These are phyloP conservation scores for Macrophomina pseudophaseolina DNA, from an alignment of 2,329 filamentous ascomycete species.

Conservation along the genomic window DNA sequence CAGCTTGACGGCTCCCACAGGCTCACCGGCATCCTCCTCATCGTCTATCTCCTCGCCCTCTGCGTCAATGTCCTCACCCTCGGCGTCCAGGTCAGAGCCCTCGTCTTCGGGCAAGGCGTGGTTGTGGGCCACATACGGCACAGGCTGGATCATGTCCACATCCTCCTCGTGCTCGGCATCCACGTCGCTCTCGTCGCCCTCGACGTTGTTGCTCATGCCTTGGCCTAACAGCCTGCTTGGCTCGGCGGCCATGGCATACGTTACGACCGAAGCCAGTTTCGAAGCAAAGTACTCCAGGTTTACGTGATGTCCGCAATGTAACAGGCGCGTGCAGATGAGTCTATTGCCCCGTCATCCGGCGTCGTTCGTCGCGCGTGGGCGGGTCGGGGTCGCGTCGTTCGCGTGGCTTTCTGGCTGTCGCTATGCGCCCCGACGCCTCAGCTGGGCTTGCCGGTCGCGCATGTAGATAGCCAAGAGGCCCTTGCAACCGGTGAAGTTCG, in stretches of 20 bases:
- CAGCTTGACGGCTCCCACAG: constrained; percentile 49
- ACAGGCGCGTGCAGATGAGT: constrained; percentile 7
- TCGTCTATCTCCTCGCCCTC: constrained; percentile 57
- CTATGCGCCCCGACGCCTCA: constrained; percentile 24
- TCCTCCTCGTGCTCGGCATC: constrained; percentile 49
- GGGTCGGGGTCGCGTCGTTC: constrained; percentile 16
- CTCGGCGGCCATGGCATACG: constrained; percentile 48
- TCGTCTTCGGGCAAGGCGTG: constrained; percentile 46
- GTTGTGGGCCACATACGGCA: constrained; percentile 34
- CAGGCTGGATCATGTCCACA: constrained; percentile 37
- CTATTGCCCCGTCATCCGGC: constrained; percentile 21
- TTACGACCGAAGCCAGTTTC: constrained; percentile 47
- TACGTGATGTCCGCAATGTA: constrained; percentile 19
- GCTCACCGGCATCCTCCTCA: constrained; percentile 54
- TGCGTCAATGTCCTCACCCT: constrained; percentile 54
- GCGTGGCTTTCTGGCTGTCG: constrained; percentile 3
- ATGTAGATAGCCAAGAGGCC: constrained; percentile 4
- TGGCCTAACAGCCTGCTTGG: constrained; percentile 46
- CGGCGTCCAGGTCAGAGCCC: constrained; percentile 53
- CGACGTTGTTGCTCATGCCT: constrained; percentile 37
- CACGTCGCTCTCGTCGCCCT: constrained; percentile 41
- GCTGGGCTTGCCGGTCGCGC: constrained; percentile 6
- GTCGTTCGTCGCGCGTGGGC: constrained; percentile 19
- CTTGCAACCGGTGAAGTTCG: not conserved
- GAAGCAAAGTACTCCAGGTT: constrained; percentile 33